These are phyloP conservation scores for Solanum hybrid DNA, from an alignment of 305 asterid species.

Conservation along the genomic window DNA sequence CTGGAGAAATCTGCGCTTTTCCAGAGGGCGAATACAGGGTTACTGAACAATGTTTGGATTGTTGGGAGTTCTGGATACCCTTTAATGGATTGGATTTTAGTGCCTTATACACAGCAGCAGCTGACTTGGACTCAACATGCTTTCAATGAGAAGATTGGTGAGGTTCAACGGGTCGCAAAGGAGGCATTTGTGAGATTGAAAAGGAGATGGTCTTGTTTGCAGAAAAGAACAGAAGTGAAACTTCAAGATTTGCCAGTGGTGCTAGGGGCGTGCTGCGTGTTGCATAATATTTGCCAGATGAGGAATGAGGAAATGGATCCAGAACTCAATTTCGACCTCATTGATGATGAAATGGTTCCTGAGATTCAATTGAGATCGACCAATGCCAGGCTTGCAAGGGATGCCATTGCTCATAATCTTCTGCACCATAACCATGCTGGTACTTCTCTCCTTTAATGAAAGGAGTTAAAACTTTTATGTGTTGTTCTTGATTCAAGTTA, in stretches of 20 bases:
- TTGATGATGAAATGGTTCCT: conserved; percentile 77
- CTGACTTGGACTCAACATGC: conserved; percentile 91
- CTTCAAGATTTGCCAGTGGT: conserved; percentile 80
- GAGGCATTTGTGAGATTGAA: conserved; percentile 58
- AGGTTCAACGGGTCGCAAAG: conserved; percentile 36
- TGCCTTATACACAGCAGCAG: conserved; percentile 70
- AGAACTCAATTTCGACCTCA: conserved; percentile 32
- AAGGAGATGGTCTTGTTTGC: conserved; percentile 86
- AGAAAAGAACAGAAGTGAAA: conserved; percentile 74
- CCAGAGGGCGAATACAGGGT: conserved; percentile 72
- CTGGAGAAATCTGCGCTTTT: conserved; percentile 75
- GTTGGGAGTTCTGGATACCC: conserved; percentile 78
- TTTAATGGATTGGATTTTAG: conserved; percentile 78
- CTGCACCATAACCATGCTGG: conserved; percentile 83
- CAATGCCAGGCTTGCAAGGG: conserved; percentile 55
- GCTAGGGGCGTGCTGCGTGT: conserved; percentile 83
- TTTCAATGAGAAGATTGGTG: conserved; percentile 68
- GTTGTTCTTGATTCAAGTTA: conserved; percentile 6
- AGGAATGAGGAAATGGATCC: conserved; percentile 54
- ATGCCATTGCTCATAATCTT: conserved; percentile 69
- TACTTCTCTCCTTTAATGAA: conserved; percentile 48
- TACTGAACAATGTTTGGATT: conserved; percentile 66
- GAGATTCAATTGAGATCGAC: conserved; percentile 61
- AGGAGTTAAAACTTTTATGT: conserved; percentile 4
- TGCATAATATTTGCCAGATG: conserved; percentile 85